Evolutionary conservation across 164 flowering plant species (phyloP).

Genomic region (Annona squamosa): DNA sequence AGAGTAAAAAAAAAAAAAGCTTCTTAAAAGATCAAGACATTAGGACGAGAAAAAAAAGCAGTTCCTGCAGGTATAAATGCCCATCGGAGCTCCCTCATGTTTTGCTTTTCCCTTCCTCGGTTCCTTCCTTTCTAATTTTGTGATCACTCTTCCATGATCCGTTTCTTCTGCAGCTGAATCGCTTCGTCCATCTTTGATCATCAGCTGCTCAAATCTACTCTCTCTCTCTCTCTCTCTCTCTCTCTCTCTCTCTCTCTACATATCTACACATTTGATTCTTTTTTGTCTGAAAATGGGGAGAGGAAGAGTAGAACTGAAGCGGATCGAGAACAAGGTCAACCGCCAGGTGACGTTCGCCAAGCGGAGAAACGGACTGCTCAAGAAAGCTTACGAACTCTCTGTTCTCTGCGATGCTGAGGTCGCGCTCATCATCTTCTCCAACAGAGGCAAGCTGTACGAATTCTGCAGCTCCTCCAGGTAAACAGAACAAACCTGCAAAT

Average conservation of each 20-base stretch:
- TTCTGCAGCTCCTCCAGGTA: conserved; percentile 23
- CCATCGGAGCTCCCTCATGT: too few relatives aligned
- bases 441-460: conserved; percentile 22
- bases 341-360: conserved; percentile 18
- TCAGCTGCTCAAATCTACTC: too few relatives aligned
- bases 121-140: too few relatives aligned
- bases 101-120: too few relatives aligned
- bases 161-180: too few relatives aligned
- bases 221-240: too few relatives aligned
- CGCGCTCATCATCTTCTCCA: conserved; percentile 24
- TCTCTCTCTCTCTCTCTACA: not conserved
- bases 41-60: not conserved
- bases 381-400: conserved; percentile 20
- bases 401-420: conserved; percentile 24
- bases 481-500: not conserved
- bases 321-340: conserved; percentile 25
- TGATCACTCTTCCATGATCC: too few relatives aligned
- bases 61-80: too few relatives aligned
- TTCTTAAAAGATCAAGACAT: not conserved
- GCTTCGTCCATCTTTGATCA: too few relatives aligned
- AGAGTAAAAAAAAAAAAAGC: not conserved
- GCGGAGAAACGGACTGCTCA: conserved; percentile 16
- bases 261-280: not conserved
- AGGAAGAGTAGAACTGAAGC: conserved; percentile 23
- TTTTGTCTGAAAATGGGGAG: conserved; percentile 12